Conservation (phyloP, 2,329 filamentous ascomycete species). For the Botrytis medusae region DNA sequence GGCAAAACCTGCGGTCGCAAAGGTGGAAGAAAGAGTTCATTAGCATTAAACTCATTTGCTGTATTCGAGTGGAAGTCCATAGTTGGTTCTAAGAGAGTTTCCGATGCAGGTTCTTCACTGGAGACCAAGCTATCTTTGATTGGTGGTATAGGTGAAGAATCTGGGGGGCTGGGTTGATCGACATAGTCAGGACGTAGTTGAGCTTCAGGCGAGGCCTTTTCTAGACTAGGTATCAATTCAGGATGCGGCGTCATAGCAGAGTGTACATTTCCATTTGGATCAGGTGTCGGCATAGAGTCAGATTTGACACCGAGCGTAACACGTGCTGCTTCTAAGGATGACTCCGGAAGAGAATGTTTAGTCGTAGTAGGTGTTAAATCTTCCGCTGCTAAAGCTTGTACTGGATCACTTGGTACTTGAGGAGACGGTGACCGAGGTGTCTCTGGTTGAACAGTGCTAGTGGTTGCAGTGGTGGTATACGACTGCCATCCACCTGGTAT, state of each 20-base stretch:
- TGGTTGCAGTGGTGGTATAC: constrained; percentile 34
- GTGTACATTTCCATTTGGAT: constrained; percentile 32
- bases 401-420: constrained; percentile 18
- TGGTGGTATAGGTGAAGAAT: constrained; percentile 47
- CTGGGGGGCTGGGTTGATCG: constrained; percentile 38
- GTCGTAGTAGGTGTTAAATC: constrained; percentile 35
- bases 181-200: constrained; percentile 32
- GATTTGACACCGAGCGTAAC: constrained; percentile 38
- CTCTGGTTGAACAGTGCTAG: constrained; percentile 24
- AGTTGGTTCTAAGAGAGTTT: no score
- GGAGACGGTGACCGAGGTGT: constrained; percentile 2
- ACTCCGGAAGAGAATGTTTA: constrained; percentile 29
- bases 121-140: constrained; percentile 43
- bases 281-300: constrained; percentile 30
- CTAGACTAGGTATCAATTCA: constrained; percentile 29
- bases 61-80: neutral
- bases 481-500: constrained; percentile 39
- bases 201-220: constrained; percentile 29
- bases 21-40: constrained; percentile 8
- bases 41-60: neutral
- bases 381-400: constrained; percentile 27
- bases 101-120: neutral
- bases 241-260: constrained; percentile 32
- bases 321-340: constrained; percentile 31
- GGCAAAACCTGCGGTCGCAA: constrained; percentile 27